Evolutionary conservation across 176 grass and related monocot genomes (phyloP).

Genomic region (Aegilops sharonensis): DNA sequence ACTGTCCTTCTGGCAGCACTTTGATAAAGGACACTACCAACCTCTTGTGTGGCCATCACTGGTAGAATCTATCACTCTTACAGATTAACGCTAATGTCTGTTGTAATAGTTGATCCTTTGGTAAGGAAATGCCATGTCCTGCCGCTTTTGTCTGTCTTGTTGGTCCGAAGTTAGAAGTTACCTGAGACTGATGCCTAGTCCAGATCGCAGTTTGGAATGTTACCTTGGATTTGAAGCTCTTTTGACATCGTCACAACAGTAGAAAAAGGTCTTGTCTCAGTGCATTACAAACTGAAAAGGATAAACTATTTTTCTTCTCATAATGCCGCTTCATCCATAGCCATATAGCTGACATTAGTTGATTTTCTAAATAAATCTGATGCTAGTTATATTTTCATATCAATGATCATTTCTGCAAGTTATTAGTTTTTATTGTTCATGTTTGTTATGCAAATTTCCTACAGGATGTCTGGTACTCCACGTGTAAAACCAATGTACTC

Average conservation of each 20-base stretch:
- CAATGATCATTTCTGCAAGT: background rate
- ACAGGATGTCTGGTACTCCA: constrained; percentile 79
- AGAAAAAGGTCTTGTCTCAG: background rate
- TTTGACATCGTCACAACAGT: background rate
- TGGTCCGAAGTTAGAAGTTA: background rate
- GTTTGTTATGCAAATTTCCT: constrained; percentile 26
- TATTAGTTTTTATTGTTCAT: background rate
- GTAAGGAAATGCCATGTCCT: constrained; percentile 25
- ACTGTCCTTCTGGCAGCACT: background rate
- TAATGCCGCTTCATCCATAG: background rate
- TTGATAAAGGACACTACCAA: background rate
- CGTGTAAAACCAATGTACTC: constrained; percentile 46
- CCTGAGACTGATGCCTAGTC: background rate
- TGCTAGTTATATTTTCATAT: background rate
- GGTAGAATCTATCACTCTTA: background rate
- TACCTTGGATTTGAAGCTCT: constrained; percentile 9
- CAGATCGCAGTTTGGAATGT: background rate
- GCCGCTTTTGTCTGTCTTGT: background rate
- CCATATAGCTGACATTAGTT: background rate
- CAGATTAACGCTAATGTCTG: background rate
- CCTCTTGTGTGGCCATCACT: background rate
- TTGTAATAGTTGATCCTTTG: background rate
- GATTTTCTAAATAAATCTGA: background rate
- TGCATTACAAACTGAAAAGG: background rate
- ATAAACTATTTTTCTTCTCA: background rate